Evolutionary conservation across 1,139 yeast species (phyloP).

Genomic region (Candida tropicalis): DNA sequence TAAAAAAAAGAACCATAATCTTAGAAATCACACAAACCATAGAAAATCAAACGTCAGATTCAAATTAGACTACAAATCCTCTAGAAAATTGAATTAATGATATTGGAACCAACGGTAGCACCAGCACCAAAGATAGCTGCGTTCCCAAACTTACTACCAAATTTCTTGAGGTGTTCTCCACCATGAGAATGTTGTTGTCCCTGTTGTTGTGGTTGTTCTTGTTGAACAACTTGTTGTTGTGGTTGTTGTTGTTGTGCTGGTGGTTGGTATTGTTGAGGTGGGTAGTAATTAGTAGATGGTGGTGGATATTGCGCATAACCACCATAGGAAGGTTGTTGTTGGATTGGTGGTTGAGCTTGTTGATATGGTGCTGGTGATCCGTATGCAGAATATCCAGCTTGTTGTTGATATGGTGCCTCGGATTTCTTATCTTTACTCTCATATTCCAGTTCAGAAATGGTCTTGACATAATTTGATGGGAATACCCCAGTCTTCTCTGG

Average conservation of each 20-base stretch:
- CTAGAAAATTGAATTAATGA: constrained; percentile 84
- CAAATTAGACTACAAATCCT: constrained; percentile 7
- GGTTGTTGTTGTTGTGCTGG: constrained; percentile 31
- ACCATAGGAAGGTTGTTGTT: constrained; percentile 38
- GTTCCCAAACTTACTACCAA: constrained; percentile 85
- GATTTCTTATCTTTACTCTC: constrained; percentile 18
- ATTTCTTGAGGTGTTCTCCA: constrained; percentile 53
- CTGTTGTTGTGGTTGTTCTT: constrained; percentile 23
- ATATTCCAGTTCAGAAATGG: constrained; percentile 42
- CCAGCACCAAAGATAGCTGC: constrained; percentile 98
- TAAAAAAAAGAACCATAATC: no score
- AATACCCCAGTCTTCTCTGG: constrained; percentile 74
- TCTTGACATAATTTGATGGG: constrained; percentile 82
- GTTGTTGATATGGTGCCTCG: constrained; percentile 13
- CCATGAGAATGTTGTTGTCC: constrained; percentile 27
- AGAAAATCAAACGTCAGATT: not conserved
- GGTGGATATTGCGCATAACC: constrained; percentile 56
- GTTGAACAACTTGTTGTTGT: constrained; percentile 17
- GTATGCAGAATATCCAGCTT: constrained; percentile 9
- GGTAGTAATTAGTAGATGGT: constrained; percentile 46
- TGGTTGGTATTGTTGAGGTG: constrained; percentile 34
- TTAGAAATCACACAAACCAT: not conserved
- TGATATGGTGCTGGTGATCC: constrained; percentile 13
- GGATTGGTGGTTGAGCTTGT: constrained; percentile 13
- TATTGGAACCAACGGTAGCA: constrained; percentile 88